Evolutionary conservation across 148 eudicot genomes (phyloP).

Genomic region (Mesembryanthemum crystallinum): DNA sequence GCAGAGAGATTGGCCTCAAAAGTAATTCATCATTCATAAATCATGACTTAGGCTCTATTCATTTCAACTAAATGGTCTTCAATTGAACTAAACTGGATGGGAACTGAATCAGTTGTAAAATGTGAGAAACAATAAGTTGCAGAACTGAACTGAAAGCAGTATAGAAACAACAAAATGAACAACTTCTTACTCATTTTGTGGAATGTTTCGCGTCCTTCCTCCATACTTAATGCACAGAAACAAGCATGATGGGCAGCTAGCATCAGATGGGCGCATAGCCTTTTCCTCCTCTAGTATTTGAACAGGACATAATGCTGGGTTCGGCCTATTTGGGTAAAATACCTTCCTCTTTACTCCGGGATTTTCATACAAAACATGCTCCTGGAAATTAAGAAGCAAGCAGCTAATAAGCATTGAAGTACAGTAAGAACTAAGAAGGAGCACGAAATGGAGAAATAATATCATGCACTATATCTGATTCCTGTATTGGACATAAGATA

Average conservation of each 20-base stretch:
- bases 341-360: slow-evolving; percentile 35
- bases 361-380: slow-evolving; percentile 36
- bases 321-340: slow-evolving; percentile 31
- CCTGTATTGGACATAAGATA: not conserved
- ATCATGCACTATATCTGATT: not conserved
- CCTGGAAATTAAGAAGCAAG: slow-evolving; percentile 19
- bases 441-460: too few relatives aligned
- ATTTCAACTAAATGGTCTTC: too few relatives aligned
- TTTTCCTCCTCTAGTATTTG: slow-evolving; percentile 35
- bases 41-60: too few relatives aligned
- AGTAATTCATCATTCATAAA: too few relatives aligned
- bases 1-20: too few relatives aligned
- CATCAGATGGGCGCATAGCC: slow-evolving; percentile 39
- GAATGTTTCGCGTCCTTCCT: slow-evolving; percentile 37
- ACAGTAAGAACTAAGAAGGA: not conserved
- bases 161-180: too few relatives aligned
- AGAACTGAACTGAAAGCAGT: too few relatives aligned
- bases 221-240: slow-evolving; percentile 41
- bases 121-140: too few relatives aligned
- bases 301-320: slow-evolving; percentile 32
- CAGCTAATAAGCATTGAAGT: not conserved
- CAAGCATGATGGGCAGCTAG: slow-evolving; percentile 35
- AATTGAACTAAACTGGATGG: too few relatives aligned
- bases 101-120: too few relatives aligned
- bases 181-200: slow-evolving; percentile 33